A percentile compares a stretch with the other conserved stretches of the same genome.
Conservation (phyloP, 2,329 filamentous ascomycete genomes). For the Zymoseptoria pseudotritici region DNA sequence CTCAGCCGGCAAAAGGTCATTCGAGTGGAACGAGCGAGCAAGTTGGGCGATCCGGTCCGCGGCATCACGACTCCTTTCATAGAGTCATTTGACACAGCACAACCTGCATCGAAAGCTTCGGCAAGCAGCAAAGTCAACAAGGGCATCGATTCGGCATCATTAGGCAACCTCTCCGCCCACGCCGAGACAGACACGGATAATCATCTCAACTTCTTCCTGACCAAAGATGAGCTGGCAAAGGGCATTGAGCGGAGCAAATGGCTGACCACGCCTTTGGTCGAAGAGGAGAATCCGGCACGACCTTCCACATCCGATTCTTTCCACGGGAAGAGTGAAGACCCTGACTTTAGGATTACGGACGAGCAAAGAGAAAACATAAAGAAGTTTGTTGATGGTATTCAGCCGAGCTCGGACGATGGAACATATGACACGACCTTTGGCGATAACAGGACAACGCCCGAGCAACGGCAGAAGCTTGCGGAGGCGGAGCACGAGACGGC, state of each 20-base stretch:
- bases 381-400: background rate
- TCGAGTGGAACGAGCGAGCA: conserved; percentile 53
- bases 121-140: conserved; percentile 1
- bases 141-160: background rate
- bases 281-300: background rate
- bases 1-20: conserved; percentile 66
- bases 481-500: conserved; percentile 49
- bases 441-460: conserved; percentile 20
- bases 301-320: background rate
- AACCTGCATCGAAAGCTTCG: conserved; percentile 24
- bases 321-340: background rate
- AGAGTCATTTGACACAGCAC: conserved; percentile 65
- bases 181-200: conserved; percentile 23
- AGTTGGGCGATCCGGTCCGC: conserved; percentile 69
- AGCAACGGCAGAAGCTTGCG: conserved; percentile 38
- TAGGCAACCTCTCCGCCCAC: conserved; percentile 9
- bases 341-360: background rate
- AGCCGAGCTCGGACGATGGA: background rate
- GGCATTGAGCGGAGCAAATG: conserved; percentile 61
- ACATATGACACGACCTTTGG: background rate
- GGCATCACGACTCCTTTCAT: conserved; percentile 76
- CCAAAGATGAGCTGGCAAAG: conserved; percentile 56
- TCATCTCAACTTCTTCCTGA: conserved; percentile 71
- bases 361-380: background rate
- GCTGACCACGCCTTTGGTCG: conserved; percentile 34